phyloP scores from a whole-genome alignment of 495 filamentous ascomycete species.

The Penicillium silybi region DNA sequence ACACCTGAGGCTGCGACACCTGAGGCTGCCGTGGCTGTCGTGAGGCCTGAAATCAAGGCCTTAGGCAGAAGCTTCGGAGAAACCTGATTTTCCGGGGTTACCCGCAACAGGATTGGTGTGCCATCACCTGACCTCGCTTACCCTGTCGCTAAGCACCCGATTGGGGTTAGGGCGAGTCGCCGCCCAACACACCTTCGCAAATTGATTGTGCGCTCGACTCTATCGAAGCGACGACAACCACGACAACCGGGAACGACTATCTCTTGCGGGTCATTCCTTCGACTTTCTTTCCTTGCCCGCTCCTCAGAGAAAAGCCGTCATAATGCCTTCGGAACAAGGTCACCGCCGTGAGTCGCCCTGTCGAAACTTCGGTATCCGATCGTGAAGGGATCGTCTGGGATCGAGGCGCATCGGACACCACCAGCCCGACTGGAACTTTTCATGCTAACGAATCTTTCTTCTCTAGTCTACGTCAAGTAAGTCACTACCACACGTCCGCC shows the following conservation, averaged over 20 bases:
- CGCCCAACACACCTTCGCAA: constrained; percentile 41
- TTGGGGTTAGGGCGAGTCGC: constrained; percentile 38
- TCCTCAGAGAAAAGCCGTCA: constrained; percentile 52
- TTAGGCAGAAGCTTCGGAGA: neutral
- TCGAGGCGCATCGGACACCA: constrained; percentile 15
- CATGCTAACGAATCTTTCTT: constrained; percentile 35
- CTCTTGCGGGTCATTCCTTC: constrained; percentile 48
- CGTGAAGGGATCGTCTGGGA: constrained; percentile 7
- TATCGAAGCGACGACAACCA: constrained; percentile 50
- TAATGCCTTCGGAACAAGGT: constrained; percentile 79
- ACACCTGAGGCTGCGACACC: neutral
- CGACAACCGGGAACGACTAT: constrained; percentile 47
- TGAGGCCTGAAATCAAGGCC: neutral
- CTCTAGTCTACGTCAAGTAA: constrained; percentile 90
- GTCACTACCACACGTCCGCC: constrained; percentile 34
- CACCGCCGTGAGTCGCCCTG: constrained; percentile 69
- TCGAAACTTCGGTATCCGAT: constrained; percentile 9
- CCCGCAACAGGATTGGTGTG: constrained; percentile 13
- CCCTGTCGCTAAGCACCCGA: constrained; percentile 41
- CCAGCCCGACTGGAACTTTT: constrained; percentile 8
- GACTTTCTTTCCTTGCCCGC: constrained; percentile 48
- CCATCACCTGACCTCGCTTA: constrained; percentile 41
- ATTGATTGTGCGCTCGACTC: constrained; percentile 44
- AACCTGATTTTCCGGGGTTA: constrained; percentile 15
- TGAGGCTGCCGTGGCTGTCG: too few relatives aligned